phyloP scores from a whole-genome alignment of 768 basidiomycete genomes.

The Phylloporus arenicola region DNA sequence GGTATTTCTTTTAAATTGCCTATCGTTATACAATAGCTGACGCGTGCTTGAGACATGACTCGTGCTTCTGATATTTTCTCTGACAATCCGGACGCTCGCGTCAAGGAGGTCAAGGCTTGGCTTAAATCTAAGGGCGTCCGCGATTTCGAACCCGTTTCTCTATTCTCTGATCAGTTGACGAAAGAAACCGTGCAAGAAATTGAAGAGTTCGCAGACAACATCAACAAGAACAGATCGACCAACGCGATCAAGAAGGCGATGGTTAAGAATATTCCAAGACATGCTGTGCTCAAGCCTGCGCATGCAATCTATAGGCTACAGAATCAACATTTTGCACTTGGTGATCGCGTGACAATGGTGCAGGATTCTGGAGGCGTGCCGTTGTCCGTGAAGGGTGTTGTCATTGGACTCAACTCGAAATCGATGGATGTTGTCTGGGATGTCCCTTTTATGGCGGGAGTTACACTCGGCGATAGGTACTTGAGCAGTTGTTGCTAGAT shows the following conservation, averaged over 20 bases:
- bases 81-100: constrained; percentile 57
- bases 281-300: constrained; percentile 88
- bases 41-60: constrained; percentile 58
- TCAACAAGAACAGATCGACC: constrained; percentile 55
- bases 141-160: constrained; percentile 88
- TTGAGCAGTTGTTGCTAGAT: background rate
- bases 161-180: constrained; percentile 86
- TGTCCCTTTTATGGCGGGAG: constrained; percentile 89
- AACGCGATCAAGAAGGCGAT: constrained; percentile 81
- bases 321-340: constrained; percentile 80
- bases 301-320: constrained; percentile 88
- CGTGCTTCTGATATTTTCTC: constrained; percentile 54
- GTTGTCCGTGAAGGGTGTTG: constrained; percentile 86
- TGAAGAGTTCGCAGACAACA: constrained; percentile 66
- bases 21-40: background rate
- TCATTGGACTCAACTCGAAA: constrained; percentile 80
- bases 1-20: constrained; percentile 35
- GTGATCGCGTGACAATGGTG: constrained; percentile 95
- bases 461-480: constrained; percentile 78
- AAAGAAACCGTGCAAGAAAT: constrained; percentile 84
- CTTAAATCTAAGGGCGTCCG: constrained; percentile 79
- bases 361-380: constrained; percentile 93
- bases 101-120: constrained; percentile 82
- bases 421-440: constrained; percentile 97
- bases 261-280: constrained; percentile 90